Evolutionary conservation across 2,329 filamentous ascomycete species (phyloP).

Genomic region (Alternaria triticimaculans): DNA sequence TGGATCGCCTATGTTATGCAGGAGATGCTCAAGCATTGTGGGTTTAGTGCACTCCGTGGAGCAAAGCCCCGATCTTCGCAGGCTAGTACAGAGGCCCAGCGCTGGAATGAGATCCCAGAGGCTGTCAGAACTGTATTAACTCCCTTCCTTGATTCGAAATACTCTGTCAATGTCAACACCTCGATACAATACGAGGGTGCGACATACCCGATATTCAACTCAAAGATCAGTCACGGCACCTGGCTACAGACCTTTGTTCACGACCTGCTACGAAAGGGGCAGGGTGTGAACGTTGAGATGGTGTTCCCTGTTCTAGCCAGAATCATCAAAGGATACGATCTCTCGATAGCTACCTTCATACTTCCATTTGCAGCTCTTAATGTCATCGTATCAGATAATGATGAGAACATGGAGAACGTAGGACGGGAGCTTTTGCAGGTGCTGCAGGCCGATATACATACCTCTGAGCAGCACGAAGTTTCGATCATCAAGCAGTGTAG

Average conservation of each 20-base stretch:
- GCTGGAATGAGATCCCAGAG: constrained; percentile 81
- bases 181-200: constrained; percentile 35
- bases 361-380: constrained; percentile 88
- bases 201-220: constrained; percentile 78
- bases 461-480: constrained; percentile 63
- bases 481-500: constrained; percentile 85
- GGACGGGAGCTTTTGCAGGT: constrained; percentile 77
- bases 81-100: constrained; percentile 66
- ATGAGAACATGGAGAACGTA: constrained; percentile 69
- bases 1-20: constrained; percentile 96
- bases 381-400: constrained; percentile 75
- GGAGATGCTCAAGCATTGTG: constrained; percentile 79
- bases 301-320: constrained; percentile 83
- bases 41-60: constrained; percentile 66
- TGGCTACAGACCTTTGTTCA: constrained; percentile 85
- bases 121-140: constrained; percentile 80
- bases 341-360: constrained; percentile 85
- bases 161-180: constrained; percentile 64
- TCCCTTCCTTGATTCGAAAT: constrained; percentile 86
- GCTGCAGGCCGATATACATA: constrained; percentile 67
- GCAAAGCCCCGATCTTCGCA: constrained; percentile 61
- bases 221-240: constrained; percentile 71
- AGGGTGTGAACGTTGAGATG: constrained; percentile 74
- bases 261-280: constrained; percentile 80
- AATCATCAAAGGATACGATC: constrained; percentile 83